phyloP scores from a whole-genome alignment of 2,329 filamentous ascomycete genomes.

The Fusarium burgessii region DNA sequence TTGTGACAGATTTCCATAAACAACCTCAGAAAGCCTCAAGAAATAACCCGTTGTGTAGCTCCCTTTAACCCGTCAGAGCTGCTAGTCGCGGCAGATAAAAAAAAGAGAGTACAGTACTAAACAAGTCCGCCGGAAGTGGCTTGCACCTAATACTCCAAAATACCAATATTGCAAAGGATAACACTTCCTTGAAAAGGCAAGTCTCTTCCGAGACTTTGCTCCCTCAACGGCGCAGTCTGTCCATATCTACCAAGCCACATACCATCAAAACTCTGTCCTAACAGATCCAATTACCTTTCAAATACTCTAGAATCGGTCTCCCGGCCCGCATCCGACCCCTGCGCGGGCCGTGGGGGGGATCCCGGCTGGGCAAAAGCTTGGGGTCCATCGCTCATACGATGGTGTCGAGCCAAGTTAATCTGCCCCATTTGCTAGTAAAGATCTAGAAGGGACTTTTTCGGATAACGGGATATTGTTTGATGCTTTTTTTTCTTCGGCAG shows the following conservation, averaged over 20 bases:
- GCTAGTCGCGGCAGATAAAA: not conserved
- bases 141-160: not conserved
- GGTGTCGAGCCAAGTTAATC: not conserved
- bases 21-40: not conserved
- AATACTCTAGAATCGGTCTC: not conserved
- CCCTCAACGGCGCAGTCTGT: not conserved
- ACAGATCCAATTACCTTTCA: not conserved
- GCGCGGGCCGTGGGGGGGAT: constrained; percentile 8
- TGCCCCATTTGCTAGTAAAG: not conserved
- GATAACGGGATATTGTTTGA: not conserved
- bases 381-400: constrained; percentile 19
- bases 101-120: not conserved
- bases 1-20: not conserved
- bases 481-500: not conserved
- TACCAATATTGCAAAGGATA: not conserved
- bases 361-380: constrained; percentile 38
- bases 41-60: not conserved
- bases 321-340: constrained; percentile 23
- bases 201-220: not conserved
- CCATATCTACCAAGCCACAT: not conserved
- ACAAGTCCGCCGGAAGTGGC: not conserved
- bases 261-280: not conserved
- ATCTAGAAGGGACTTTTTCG: not conserved
- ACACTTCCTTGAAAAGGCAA: not conserved
- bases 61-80: too few species aligned